Conservation (phyloP, 2,329 filamentous ascomycete species). For the Gaeumannomyces sp. region DNA sequence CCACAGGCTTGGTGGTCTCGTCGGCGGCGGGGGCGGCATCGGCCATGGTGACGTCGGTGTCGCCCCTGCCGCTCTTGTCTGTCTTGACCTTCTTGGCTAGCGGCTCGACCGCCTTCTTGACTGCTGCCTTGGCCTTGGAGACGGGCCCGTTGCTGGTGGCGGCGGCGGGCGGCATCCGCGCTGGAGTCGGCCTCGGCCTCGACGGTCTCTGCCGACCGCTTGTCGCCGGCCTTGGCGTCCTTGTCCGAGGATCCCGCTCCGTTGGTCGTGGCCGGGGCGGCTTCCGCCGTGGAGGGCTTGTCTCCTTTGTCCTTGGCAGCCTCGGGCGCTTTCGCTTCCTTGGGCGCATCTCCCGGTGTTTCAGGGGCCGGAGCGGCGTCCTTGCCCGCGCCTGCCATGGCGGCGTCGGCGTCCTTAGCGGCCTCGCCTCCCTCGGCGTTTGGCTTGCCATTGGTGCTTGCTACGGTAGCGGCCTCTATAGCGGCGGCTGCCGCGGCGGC, state of each 20-base stretch:
- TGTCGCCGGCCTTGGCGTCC: slow-evolving; percentile 15
- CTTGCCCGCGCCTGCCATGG: neutral
- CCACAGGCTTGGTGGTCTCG: neutral
- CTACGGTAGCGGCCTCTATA: neutral
- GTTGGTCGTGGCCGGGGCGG: slow-evolving; percentile 3
- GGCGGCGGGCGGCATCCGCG: neutral
- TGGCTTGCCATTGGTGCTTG: slow-evolving; percentile 5
- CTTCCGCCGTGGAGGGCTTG: neutral
- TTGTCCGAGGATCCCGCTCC: slow-evolving; percentile 7
- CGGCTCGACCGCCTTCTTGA: slow-evolving; percentile 5
- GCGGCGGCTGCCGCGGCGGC: neutral
- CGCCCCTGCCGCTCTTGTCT: slow-evolving; percentile 6
- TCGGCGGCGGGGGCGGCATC: neutral
- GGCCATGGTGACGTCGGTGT: slow-evolving; percentile 2
- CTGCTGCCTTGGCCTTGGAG: slow-evolving; percentile 6
- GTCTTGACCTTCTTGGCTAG: slow-evolving; percentile 16
- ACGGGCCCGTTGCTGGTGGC: slow-evolving; percentile 1
- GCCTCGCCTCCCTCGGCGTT: neutral
- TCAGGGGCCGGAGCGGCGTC: neutral
- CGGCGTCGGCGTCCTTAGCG: neutral
- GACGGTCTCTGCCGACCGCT: slow-evolving; percentile 48
- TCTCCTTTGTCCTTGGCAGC: neutral
- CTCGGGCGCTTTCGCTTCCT: neutral
- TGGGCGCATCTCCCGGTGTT: neutral
- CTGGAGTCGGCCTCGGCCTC: slow-evolving; percentile 6